Conservation (phyloP, 352 stramenopile genomes). For the Pythium rhizo-oryzae region DNA sequence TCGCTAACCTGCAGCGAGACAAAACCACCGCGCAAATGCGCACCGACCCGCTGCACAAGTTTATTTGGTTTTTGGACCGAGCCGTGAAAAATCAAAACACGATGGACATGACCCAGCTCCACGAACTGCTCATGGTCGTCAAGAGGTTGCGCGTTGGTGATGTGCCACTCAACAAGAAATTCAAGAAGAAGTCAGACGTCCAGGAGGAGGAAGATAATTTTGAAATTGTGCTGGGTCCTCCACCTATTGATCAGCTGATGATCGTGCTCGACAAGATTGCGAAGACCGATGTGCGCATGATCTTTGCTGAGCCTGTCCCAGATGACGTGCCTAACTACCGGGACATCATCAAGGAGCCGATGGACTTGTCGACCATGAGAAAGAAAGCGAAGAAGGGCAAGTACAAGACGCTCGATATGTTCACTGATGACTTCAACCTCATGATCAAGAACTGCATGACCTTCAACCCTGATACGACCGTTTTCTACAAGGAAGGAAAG, state of each 20-base stretch:
- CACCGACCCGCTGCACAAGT: slow-evolving; percentile 84
- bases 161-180: slow-evolving; percentile 75
- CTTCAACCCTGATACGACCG: slow-evolving; percentile 85
- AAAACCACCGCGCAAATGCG: slow-evolving; percentile 70
- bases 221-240: slow-evolving; percentile 75
- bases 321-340: slow-evolving; percentile 85
- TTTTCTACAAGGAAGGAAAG: slow-evolving; percentile 91
- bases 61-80: slow-evolving; percentile 88
- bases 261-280: slow-evolving; percentile 80
- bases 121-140: slow-evolving; percentile 73
- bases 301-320: slow-evolving; percentile 86
- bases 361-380: slow-evolving; percentile 86
- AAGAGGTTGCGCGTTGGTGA: slow-evolving; percentile 71
- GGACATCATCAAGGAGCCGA: slow-evolving; percentile 83
- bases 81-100: slow-evolving; percentile 73
- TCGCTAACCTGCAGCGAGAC: slow-evolving; percentile 83
- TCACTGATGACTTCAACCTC: slow-evolving; percentile 79
- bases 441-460: slow-evolving; percentile 90
- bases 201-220: slow-evolving; percentile 84
- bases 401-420: slow-evolving; percentile 83
- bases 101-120: slow-evolving; percentile 64
- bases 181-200: slow-evolving; percentile 66
- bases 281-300: slow-evolving; percentile 71
- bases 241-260: slow-evolving; percentile 67
- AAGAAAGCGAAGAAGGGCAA: slow-evolving; percentile 78